Evolutionary conservation across 2,329 filamentous ascomycete species (phyloP).

Genomic region (Cercospora nicotianae): DNA sequence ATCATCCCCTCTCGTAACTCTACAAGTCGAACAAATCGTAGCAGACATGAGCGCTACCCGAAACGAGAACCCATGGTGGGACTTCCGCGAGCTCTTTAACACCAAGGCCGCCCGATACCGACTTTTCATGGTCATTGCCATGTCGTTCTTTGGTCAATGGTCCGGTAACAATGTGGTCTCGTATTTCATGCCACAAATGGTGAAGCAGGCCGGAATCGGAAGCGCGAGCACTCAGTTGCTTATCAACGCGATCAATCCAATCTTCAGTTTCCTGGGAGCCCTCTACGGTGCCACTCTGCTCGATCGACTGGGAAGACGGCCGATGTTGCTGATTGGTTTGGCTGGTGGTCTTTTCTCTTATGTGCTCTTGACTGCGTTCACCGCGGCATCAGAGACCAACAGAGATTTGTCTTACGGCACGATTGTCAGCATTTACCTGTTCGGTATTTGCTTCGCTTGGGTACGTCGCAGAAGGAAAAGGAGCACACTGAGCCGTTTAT

Average conservation of each 20-base stretch:
- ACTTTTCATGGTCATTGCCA: conserved; percentile 42
- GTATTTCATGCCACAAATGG: conserved; percentile 40
- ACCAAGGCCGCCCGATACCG: conserved; percentile 55
- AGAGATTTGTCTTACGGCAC: conserved; percentile 38
- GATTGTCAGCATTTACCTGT: conserved; percentile 45
- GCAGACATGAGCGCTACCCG: conserved; percentile 51
- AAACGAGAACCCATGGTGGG: conserved; percentile 31
- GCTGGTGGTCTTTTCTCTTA: conserved; percentile 40
- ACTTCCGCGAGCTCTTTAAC: conserved; percentile 48
- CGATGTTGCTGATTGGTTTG: conserved; percentile 42
- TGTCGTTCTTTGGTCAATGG: conserved; percentile 47
- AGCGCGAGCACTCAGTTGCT: conserved; percentile 41
- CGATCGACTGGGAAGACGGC: conserved; percentile 32
- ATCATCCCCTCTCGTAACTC: conserved; percentile 36
- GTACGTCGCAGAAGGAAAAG: not conserved
- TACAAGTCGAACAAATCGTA: conserved; percentile 42
- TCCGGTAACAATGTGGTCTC: conserved; percentile 43
- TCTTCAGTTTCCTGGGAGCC: conserved; percentile 41
- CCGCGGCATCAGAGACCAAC: conserved; percentile 28
- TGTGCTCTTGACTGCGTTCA: conserved; percentile 41
- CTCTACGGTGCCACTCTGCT: conserved; percentile 41
- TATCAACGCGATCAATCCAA: conserved; percentile 46
- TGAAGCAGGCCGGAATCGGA: conserved; percentile 42
- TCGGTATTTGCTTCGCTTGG: conserved; percentile 44
- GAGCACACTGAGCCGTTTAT: not conserved